Conservation (phyloP, 1,139 yeast genomes). For the Taphrina populina region DNA sequence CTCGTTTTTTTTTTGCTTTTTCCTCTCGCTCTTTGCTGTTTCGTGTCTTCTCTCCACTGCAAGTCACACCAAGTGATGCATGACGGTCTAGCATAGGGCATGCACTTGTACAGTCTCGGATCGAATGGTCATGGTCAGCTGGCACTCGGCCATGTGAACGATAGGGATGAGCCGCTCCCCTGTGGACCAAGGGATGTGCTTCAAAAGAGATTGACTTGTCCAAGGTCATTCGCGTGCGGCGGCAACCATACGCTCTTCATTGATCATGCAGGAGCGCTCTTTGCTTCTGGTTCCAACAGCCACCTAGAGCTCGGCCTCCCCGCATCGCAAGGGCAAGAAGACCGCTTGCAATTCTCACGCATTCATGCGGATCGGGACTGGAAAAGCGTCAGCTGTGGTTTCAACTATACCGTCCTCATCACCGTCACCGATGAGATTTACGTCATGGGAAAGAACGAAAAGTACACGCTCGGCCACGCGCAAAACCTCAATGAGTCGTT, state of each 20-base stretch:
- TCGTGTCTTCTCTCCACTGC: too few species aligned
- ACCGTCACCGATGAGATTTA: constrained; percentile 50
- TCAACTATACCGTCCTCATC: constrained; percentile 69
- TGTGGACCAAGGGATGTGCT: constrained; percentile 34
- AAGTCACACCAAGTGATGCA: too few species aligned
- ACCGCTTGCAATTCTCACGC: constrained; percentile 35
- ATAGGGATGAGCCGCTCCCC: constrained; percentile 33
- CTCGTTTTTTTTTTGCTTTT: too few species aligned
- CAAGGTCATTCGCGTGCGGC: constrained; percentile 59
- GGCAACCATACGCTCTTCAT: constrained; percentile 82
- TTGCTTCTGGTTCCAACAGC: constrained; percentile 60
- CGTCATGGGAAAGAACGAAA: constrained; percentile 61
- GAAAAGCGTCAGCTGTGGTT: constrained; percentile 57
- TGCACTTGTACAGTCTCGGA: constrained; percentile 35
- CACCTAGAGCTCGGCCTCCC: constrained; percentile 56
- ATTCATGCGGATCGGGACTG: constrained; percentile 27
- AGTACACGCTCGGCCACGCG: constrained; percentile 76
- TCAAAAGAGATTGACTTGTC: neutral
- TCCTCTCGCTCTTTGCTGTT: too few species aligned
- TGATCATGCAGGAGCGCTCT: constrained; percentile 55
- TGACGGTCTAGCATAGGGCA: too few species aligned
- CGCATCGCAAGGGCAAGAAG: constrained; percentile 1
- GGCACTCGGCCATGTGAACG: constrained; percentile 34
- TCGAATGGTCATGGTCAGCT: constrained; percentile 39
- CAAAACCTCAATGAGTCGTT: neutral